Conservation (phyloP, 1,284 basidiomycete genomes). For the Amylostereum areolatum region DNA sequence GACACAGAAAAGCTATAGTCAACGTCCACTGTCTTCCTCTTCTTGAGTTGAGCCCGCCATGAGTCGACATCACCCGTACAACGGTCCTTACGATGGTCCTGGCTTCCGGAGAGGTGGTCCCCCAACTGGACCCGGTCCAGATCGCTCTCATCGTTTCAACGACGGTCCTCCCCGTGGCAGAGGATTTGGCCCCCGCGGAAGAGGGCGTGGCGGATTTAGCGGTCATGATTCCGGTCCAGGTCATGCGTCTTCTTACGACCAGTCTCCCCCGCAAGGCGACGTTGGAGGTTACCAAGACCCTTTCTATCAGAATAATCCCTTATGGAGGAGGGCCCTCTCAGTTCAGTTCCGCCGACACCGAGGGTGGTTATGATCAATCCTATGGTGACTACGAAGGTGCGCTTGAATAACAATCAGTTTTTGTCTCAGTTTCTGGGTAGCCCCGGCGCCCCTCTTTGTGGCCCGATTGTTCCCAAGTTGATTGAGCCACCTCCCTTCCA, state of each 20-base stretch:
- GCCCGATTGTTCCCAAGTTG: too few relatives aligned
- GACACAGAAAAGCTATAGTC: conserved; percentile 18
- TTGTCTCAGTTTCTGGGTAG: too few relatives aligned
- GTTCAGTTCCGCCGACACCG: conserved; percentile 5
- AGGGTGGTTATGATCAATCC: conserved; percentile 37
- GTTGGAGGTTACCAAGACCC: conserved; percentile 58
- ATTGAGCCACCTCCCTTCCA: too few relatives aligned
- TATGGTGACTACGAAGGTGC: conserved; percentile 74
- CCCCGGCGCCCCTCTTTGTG: too few relatives aligned
- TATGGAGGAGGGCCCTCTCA: conserved; percentile 23
- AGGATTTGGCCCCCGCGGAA: conserved; percentile 42
- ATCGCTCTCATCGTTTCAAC: conserved; percentile 65
- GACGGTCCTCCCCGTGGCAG: conserved; percentile 59
- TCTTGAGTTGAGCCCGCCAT: conserved; percentile 30
- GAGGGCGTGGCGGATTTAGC: conserved; percentile 47
- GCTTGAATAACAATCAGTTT: conserved; percentile 39
- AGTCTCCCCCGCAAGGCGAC: conserved; percentile 54
- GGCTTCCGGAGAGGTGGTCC: conserved; percentile 55
- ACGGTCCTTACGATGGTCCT: conserved; percentile 56
- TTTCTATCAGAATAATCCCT: conserved; percentile 58
- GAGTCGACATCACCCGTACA: conserved; percentile 87
- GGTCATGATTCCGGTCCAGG: conserved; percentile 20
- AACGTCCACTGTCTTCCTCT: too few relatives aligned
- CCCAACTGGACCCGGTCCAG: conserved; percentile 59
- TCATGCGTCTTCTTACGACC: conserved; percentile 50